Base-by-base conservation (phyloP, 2,329 filamentous ascomycete genomes). In the Monosporascus ibericus region DNA sequence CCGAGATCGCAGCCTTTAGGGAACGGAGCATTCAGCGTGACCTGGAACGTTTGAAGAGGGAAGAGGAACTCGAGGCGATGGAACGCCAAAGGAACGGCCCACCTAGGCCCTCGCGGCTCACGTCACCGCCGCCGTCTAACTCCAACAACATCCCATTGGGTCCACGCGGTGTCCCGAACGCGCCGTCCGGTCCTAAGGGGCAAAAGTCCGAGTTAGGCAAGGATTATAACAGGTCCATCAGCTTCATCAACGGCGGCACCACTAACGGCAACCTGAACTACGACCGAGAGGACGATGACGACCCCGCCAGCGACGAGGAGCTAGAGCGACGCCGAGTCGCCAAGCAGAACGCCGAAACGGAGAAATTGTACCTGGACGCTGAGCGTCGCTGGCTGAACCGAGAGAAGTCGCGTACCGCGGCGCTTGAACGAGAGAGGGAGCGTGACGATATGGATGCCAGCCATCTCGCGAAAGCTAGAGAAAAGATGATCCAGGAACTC, bases 1-100 rank as follows among this genome's bases (percentile, higher is more conserved):
- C 87, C 52, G 95, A 99, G 68, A 99, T 99, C 63, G 86, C 90
- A 0, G 89, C 92, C 0, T 99, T 99, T 75, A 82, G 94, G 58
- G 94, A 99, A 60, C 82, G 92, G 20, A 96, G 92, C 61, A 96
- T 85, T 54, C 84, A 88, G 55, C 81, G 92, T 39, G 94, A 99
- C 65, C 74, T 95, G 65, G 94, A 99, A 69, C 87, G 94, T 3
- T 73, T 96, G 37, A 85, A 86, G 64, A 80, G 87, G 44, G 94
- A 99, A 69, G 94, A 99, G 67, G 92, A 97, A 67, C 84, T 96
- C 60, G 94, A 97, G 67, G 87, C 89, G 52, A 79, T 86, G 68
- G 92, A 97, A 68, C 81, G 91, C 44, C 82, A 84, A 59, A 81
- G 90, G 17, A 90, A 87, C 62, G 82, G 82, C 14, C 77, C 79